These are phyloP conservation scores for Penicillium sumatraense DNA, from an alignment of 2,329 filamentous ascomycete genomes.

Conservation along the genomic window DNA sequence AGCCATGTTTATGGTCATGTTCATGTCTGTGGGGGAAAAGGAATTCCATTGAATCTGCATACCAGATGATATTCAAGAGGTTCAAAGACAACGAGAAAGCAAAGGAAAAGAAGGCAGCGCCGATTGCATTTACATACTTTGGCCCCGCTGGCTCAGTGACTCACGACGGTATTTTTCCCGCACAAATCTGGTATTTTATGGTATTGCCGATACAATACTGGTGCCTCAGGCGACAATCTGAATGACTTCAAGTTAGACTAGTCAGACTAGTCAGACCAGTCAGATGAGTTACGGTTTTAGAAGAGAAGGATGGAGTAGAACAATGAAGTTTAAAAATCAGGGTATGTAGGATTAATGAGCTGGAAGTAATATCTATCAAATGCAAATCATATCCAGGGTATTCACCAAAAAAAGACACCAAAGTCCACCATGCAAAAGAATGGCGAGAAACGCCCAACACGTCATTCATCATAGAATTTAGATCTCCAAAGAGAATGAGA, in stretches of 20 bases:
- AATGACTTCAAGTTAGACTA: neutral
- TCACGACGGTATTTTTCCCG: neutral
- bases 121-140: neutral
- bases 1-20: too few species aligned
- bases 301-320: too few species aligned
- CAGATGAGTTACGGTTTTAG: too few species aligned
- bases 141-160: neutral
- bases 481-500: too few species aligned
- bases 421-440: constrained; percentile 4
- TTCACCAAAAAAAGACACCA: constrained; percentile 11
- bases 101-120: neutral
- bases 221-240: neutral
- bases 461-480: constrained; percentile 1
- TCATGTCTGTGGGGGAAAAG: too few species aligned
- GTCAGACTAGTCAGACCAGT: too few species aligned
- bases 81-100: neutral
- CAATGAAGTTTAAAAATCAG: too few species aligned
- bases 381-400: constrained; percentile 15
- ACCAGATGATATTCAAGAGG: neutral
- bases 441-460: neutral
- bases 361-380: constrained; percentile 11
- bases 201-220: neutral
- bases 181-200: neutral
- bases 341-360: neutral
- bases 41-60: too few species aligned